Conservation (phyloP, 1,284 basidiomycete genomes). For the Leccinum griseonigrum region DNA sequence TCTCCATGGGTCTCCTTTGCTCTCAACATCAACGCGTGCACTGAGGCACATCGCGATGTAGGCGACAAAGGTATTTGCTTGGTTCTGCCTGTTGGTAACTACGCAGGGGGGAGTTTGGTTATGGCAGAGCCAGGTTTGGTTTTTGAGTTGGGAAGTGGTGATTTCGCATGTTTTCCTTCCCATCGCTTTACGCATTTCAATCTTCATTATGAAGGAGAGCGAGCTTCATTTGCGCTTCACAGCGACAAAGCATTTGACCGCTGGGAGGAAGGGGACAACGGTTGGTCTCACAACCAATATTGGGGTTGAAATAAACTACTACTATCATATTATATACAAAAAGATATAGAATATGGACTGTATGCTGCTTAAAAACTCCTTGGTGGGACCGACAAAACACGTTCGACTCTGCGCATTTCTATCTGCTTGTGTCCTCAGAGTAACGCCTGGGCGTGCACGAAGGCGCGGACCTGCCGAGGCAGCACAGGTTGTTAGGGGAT, state of each 20-base stretch:
- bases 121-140: not conserved
- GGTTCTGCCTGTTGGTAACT: not conserved
- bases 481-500: slow-evolving; percentile 32
- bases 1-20: too few relatives aligned
- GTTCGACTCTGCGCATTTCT: slow-evolving; percentile 30
- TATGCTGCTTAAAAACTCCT: too few relatives aligned
- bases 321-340: too few relatives aligned
- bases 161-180: not conserved
- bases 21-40: not conserved
- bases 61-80: too few relatives aligned
- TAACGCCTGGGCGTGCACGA: slow-evolving; percentile 5
- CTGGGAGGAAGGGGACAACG: not conserved
- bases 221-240: not conserved
- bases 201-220: not conserved
- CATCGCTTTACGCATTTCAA: not conserved
- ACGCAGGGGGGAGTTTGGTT: not conserved
- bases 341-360: too few relatives aligned
- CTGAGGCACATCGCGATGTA: not conserved
- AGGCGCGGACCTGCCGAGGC: slow-evolving; percentile 13
- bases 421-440: slow-evolving; percentile 26
- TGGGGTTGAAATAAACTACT: too few relatives aligned
- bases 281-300: not conserved
- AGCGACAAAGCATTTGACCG: not conserved
- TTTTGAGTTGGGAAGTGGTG: not conserved
- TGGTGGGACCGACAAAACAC: too few relatives aligned